Percentiles rank a stretch among this genome's conserved stretches.
These are phyloP conservation scores for Strigomonas galati DNA, from an alignment of 208 protist genomes.

Conservation along the genomic window DNA sequence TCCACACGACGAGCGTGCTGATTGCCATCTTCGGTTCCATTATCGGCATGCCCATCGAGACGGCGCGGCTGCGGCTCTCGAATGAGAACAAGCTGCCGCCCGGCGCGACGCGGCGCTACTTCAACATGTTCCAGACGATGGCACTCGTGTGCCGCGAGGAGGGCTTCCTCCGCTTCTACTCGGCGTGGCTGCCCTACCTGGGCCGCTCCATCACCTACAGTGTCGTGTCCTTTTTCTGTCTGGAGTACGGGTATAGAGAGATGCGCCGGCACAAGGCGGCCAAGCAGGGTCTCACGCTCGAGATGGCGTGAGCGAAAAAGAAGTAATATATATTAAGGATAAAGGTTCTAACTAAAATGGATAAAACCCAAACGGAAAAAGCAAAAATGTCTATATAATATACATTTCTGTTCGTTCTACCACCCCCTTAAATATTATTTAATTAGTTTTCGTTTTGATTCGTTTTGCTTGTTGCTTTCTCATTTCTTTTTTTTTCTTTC, in stretches of 20 bases:
- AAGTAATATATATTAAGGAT: too few relatives aligned
- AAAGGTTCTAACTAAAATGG: too few relatives aligned
- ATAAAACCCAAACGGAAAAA: too few relatives aligned
- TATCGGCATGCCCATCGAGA: slow-evolving; percentile 89
- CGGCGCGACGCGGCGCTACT: slow-evolving; percentile 61
- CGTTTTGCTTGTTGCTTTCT: too few relatives aligned
- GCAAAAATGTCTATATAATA: too few relatives aligned
- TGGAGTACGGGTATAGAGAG: slow-evolving; percentile 55
- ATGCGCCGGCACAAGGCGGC: neutral
- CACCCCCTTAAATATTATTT: too few relatives aligned
- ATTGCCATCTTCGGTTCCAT: slow-evolving; percentile 81
- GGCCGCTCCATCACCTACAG: slow-evolving; percentile 82
- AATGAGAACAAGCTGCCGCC: slow-evolving; percentile 58
- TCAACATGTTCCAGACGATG: slow-evolving; percentile 77
- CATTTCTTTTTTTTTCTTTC: too few relatives aligned
- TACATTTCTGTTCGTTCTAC: too few relatives aligned
- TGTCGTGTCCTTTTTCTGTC: slow-evolving; percentile 82
- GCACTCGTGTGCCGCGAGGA: slow-evolving; percentile 68
- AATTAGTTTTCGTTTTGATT: too few relatives aligned
- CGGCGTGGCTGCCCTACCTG: slow-evolving; percentile 89
- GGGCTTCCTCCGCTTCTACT: slow-evolving; percentile 77
- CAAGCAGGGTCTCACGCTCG: neutral
- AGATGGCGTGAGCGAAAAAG: neutral
- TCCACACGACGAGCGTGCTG: slow-evolving; percentile 71
- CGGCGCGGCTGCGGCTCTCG: slow-evolving; percentile 86